Percentiles rank a stretch among this genome's conserved stretches.
phyloP scores from a whole-genome alignment of 495 filamentous ascomycete genomes.

The Aspergillus cristatus region DNA sequence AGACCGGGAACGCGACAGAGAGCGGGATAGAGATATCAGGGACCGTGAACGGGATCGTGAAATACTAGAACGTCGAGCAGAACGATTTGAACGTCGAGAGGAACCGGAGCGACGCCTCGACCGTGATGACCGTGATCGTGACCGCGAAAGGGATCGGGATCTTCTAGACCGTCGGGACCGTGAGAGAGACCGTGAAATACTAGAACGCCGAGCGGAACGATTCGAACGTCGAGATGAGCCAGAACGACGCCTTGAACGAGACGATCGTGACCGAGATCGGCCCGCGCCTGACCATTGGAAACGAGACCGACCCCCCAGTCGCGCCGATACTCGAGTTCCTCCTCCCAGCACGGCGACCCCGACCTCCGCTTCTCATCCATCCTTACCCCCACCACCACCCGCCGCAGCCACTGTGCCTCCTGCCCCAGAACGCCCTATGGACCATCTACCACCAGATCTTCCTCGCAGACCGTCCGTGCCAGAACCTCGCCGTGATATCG shows the following conservation, averaged over 20 bases:
- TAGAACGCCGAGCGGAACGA: slow-evolving; percentile 27
- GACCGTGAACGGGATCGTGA: slow-evolving; percentile 28
- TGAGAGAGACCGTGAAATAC: slow-evolving; percentile 27
- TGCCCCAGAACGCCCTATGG: slow-evolving; percentile 13
- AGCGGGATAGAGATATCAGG: slow-evolving; percentile 19
- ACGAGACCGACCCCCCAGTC: slow-evolving; percentile 37
- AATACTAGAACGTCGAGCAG: slow-evolving; percentile 22
- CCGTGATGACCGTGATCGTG: slow-evolving; percentile 48
- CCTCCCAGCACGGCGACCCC: slow-evolving; percentile 16
- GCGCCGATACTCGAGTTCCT: slow-evolving; percentile 32
- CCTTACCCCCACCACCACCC: slow-evolving; percentile 12
- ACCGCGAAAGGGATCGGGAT: slow-evolving; percentile 21
- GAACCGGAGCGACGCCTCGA: slow-evolving; percentile 33
- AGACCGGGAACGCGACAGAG: slow-evolving; percentile 28
- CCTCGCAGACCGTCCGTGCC: slow-evolving; percentile 24
- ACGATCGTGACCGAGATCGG: slow-evolving; percentile 55
- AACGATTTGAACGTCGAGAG: slow-evolving; percentile 39
- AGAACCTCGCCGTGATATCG: slow-evolving; percentile 34
- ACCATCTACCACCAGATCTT: slow-evolving; percentile 30
- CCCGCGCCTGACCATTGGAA: slow-evolving; percentile 49
- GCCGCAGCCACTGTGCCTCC: slow-evolving; percentile 9
- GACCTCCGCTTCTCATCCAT: too few relatives aligned
- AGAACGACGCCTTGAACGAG: slow-evolving; percentile 34
- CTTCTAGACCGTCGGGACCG: slow-evolving; percentile 24
- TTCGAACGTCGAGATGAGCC: slow-evolving; percentile 41